Base-by-base conservation (phyloP, 106 monocot species). In the Chionographis japonica region DNA sequence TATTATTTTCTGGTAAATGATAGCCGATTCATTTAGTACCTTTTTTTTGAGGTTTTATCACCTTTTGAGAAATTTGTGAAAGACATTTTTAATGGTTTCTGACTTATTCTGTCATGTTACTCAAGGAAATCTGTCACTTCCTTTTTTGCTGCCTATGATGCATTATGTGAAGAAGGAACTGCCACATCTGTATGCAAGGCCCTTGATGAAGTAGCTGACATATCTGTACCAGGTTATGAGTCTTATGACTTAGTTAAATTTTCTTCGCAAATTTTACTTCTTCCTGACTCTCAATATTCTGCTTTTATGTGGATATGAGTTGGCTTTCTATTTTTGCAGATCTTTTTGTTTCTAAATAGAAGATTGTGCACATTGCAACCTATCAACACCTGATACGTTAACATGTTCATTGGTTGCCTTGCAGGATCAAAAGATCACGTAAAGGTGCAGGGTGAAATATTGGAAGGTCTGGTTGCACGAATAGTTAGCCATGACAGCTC, bases 91-190 rank as follows among this genome's bases (percentile, higher is more conserved):
- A 49, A 2, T 37, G 8, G 7, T 50, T 58, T 75, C 10, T 58
- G 36, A 7, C 41, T 38, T 43, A 58, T 54, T 58, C 4, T 58
- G 15, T 57, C 49, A 10, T 77, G 20, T 43, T 78, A 59, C 8
- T 77, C 1, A 60, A 97, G 97, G 80, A 97, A 92, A 87, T 97
- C 97, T 17, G 97, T 69, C 37, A 80, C 89, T 62, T 86, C 97
- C 41, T 92, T 97, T 74, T 97, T 97, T 87, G 92, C 92, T 65
- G 84, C 89, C 15, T 97, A 83, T 83, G 97, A 97, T 81, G 92
- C 92, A 68, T 75, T 97, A 61, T 97, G 97, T 67, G 97, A 97
- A 84, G 97, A 97, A 80, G 97, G 97, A 74, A 97, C 89, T 41
- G 89, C 97, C 46, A 92, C 97, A 62, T 65, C 97, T 50, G 92